Evolutionary conservation across 2,329 filamentous ascomycete species (phyloP).

Genomic region (Ophiostoma populinum): DNA sequence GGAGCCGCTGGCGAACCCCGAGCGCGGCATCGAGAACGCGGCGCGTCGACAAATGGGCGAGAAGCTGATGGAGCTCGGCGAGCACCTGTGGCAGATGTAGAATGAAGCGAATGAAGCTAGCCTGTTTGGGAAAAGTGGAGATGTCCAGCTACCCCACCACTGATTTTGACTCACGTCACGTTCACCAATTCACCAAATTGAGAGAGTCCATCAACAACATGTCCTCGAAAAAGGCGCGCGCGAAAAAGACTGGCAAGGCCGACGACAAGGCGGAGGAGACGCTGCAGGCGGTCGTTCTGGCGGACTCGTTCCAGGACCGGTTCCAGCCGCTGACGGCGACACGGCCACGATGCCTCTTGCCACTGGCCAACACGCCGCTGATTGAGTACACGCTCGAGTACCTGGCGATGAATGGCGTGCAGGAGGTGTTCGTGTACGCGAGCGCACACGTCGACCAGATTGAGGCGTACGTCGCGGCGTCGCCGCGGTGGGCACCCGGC

Average conservation of each 20-base stretch:
- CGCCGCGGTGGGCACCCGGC: constrained; percentile 48
- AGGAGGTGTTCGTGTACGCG: constrained; percentile 85
- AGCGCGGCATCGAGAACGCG: constrained; percentile 48
- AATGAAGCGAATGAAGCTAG: no score
- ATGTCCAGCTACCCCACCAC: no score
- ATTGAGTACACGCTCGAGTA: constrained; percentile 98
- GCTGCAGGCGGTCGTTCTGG: constrained; percentile 51
- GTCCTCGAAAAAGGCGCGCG: no score
- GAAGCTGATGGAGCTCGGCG: constrained; percentile 52
- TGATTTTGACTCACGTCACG: no score
- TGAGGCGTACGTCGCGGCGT: constrained; percentile 68
- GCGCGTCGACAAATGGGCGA: constrained; percentile 55
- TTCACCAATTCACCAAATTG: no score
- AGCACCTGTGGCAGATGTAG: constrained; percentile 51
- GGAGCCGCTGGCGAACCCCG: constrained; percentile 46
- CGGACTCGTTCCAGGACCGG: constrained; percentile 85
- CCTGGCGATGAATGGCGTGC: constrained; percentile 84
- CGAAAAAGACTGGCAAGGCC: constrained; percentile 34
- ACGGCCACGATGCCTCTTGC: constrained; percentile 78
- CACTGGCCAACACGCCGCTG: constrained; percentile 80
- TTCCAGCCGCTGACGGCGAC: constrained; percentile 83
- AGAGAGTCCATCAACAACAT: no score
- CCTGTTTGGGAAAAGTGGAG: no score
- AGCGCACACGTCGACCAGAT: constrained; percentile 74
- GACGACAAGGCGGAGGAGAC: constrained; percentile 42